Evolutionary conservation across 768 basidiomycete species (phyloP).

Genomic region (Phylloporus scabripes): DNA sequence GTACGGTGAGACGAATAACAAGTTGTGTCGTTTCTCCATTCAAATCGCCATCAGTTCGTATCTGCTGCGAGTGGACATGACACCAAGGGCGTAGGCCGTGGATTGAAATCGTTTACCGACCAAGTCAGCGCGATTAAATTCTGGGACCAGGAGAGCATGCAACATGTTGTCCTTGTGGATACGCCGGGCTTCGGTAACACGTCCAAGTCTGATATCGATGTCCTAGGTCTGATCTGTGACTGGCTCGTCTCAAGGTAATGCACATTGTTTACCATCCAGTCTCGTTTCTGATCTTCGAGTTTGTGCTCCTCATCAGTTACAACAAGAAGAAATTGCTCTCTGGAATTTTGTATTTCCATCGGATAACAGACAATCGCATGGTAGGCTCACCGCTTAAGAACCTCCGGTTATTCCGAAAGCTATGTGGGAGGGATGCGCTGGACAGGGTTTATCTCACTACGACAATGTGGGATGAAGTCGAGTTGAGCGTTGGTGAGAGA

Average conservation of each 20-base stretch:
- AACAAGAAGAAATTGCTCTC: constrained; percentile 15
- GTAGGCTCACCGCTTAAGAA: constrained; percentile 30
- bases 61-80: too few relatives aligned
- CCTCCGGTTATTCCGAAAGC: constrained; percentile 18
- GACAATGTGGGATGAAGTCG: too few relatives aligned
- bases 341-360: constrained; percentile 37
- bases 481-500: constrained; percentile 12
- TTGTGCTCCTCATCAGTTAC: constrained; percentile 12
- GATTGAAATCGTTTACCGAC: too few relatives aligned
- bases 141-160: background rate
- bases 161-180: constrained; percentile 15
- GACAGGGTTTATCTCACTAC: constrained; percentile 29
- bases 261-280: too few relatives aligned
- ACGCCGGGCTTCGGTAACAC: too few relatives aligned
- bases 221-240: constrained; percentile 3
- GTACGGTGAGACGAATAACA: too few relatives aligned
- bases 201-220: constrained; percentile 6
- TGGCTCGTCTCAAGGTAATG: too few relatives aligned
- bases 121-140: constrained; percentile 7
- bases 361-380: constrained; percentile 36
- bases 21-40: background rate
- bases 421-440: constrained; percentile 26
- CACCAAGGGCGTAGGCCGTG: too few relatives aligned
- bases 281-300: background rate
- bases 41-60: constrained; percentile 10